Base-by-base conservation (phyloP, 202 grass and related monocot species). In the Panicum hallii region DNA sequence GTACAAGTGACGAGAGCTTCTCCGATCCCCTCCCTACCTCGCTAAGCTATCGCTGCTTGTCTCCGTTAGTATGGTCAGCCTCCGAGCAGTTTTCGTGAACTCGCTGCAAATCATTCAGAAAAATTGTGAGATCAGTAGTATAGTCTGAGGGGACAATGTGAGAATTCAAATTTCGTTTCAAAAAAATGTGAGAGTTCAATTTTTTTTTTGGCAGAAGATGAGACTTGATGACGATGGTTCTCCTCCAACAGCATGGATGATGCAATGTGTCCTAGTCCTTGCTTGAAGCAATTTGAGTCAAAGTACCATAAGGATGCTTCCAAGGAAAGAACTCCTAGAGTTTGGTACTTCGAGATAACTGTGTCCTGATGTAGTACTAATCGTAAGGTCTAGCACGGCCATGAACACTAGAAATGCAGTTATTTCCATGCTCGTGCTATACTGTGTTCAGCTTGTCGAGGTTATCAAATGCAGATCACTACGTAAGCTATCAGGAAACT, bases 11-110 rank as follows among this genome's bases (percentile, higher is more conserved):
- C 42, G 5, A 28, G 61, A 85, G 67, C 44, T 68, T 83, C 20
- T 9, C 6, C 8, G 0, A 4, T 36, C 19, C 70, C 70, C 62
- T 34, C 28, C 80, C 87, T 94, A 94, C 70, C 84, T 88, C 82
- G 79, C 88, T 83, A 92, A 46, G 57, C 85, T 91, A 48, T 85
- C 81, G 44, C 65, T 70, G 67, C 88, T 84, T 2, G 82, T 58
- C 28, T 85, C 90, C 9, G 86, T 81, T 30, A 92, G 79, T 94
- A 99, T 99, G 4, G 87, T 94, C 57, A 99, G 86, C 90, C 93
- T 92, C 43, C 97, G 75, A 7, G 88, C 84, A 0, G 90, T 79
- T 60, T 91, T 99, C 3, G 86, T 99, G 92, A 99, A 99, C 63
- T 94, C 84, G 50, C 97, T 99, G 94, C 83, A 99, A 65, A 47